Base-by-base conservation (phyloP, 257 asterid genomes). In the Salvia hispanica region DNA sequence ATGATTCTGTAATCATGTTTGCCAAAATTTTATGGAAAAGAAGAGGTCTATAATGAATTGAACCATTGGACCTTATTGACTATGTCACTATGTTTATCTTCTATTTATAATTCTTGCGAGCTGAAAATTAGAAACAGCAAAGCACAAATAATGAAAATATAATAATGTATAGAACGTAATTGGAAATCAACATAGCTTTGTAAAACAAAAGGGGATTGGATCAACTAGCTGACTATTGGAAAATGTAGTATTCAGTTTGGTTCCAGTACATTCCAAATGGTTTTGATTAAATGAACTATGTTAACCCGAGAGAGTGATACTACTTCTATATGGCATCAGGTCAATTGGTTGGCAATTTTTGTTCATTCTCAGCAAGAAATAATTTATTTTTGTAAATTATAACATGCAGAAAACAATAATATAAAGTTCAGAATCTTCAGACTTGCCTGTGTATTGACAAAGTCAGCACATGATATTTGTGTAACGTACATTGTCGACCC, bases 401-500 rank as follows among this genome's bases (percentile, higher is more conserved):
- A 21, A 6, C 55, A 56, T 28, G 46, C 46, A 34, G 34, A 62
- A n/a, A 58, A 37, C 33, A 37, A 36, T 58, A 58, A 33, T 52
- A 28, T 36, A 11, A 62, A 37, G 33, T 64, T 56, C 48, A 28
- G 8, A 25, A 25, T 9, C 16, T 54, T 14, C 59, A 16, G 15
- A 61, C n/a, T 9, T 59, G 18, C 59, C 61, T 52, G 44, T 48
- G 16, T 9, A 67, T 53, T 33, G 25, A 56, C 58, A 25, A 56
- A 52, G 21, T 75, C 53, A 68, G 48, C 66, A 48, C n/a, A 6
- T 21, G 62, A 63, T 9, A 5, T 52, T 45, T 54, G 68, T 54
- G 68, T 62, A 21, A 66, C 25, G 48, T 55, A 39, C 58, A 65
- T 62, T 67, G 25, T 55, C 77, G 61, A 53, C 67, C 18, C 52